Evolutionary conservation across 352 stramenopile species (phyloP).

Genomic region (Thraustochytrium striatum): DNA sequence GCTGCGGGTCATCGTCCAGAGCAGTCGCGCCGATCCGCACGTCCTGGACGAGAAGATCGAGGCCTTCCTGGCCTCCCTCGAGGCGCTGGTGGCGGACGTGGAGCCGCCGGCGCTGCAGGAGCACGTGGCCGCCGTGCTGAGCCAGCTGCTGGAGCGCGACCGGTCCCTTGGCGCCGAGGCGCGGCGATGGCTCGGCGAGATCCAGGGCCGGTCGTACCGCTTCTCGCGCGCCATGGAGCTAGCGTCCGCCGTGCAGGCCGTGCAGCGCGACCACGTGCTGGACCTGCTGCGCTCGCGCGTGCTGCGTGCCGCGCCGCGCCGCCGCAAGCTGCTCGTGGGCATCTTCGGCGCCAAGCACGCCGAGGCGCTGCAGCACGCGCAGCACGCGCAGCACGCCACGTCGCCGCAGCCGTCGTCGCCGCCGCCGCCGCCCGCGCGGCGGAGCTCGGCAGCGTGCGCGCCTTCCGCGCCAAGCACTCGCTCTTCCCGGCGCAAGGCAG

Average conservation of each 20-base stretch:
- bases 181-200: not conserved
- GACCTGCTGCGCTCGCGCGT: not conserved
- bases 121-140: not conserved
- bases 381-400: not conserved
- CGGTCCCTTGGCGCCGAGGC: slow-evolving; percentile 24
- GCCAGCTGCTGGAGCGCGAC: slow-evolving; percentile 13
- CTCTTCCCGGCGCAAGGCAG: too few relatives aligned
- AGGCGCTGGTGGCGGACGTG: not conserved
- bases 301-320: not conserved
- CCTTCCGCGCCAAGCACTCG: too few relatives aligned
- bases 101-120: not conserved
- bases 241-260: not conserved
- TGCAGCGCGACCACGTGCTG: not conserved
- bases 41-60: slow-evolving; percentile 70
- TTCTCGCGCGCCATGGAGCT: not conserved
- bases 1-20: slow-evolving; percentile 74
- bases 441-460: too few relatives aligned
- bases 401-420: too few relatives aligned
- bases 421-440: too few relatives aligned
- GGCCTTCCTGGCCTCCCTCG: slow-evolving; percentile 58
- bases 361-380: not conserved
- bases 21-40: slow-evolving; percentile 64
- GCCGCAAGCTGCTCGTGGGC: slow-evolving; percentile 14
- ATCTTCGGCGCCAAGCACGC: slow-evolving; percentile 32
- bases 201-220: not conserved